These are phyloP conservation scores for Acanthamoeba culbertsoni DNA, from an alignment of 208 protist species.

Conservation along the genomic window DNA sequence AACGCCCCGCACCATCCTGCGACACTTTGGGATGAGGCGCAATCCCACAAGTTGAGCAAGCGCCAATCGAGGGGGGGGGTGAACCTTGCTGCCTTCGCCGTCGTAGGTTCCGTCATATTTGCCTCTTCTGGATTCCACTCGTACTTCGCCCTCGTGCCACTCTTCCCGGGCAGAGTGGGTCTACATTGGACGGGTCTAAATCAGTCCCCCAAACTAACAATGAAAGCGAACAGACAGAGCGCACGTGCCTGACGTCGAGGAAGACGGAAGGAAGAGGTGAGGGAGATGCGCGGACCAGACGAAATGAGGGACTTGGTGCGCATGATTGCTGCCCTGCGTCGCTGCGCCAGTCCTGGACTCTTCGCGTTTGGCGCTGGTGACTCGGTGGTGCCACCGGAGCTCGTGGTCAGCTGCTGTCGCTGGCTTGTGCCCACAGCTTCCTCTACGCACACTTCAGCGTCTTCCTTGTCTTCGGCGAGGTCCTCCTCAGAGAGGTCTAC, in stretches of 20 bases:
- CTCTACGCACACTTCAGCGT: not conserved
- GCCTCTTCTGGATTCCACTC: not conserved
- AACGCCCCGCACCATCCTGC: not conserved
- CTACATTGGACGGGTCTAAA: not conserved
- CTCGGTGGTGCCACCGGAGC: no score
- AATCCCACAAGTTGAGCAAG: not conserved
- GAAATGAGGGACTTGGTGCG: slow-evolving; percentile 46
- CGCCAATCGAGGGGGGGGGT: not conserved
- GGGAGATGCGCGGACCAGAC: not conserved
- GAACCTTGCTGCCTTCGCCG: not conserved
- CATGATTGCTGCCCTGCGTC: not conserved
- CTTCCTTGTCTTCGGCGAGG: not conserved
- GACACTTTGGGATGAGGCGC: not conserved
- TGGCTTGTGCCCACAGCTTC: not conserved
- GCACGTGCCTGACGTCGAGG: not conserved
- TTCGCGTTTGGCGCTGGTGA: not conserved
- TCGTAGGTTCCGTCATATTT: slow-evolving; percentile 28
- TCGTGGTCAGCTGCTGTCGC: not conserved
- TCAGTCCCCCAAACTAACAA: not conserved
- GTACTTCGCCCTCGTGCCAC: not conserved
- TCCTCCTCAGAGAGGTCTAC: no score
- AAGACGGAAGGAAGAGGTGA: not conserved
- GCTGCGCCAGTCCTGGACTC: not conserved
- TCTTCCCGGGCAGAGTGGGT: not conserved
- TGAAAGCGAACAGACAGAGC: not conserved